Percentiles rank a stretch among this genome's conserved stretches.
Evolutionary conservation across 805 yeast genomes (phyloP).

Genomic region (Schwanniomyces polymorphus): DNA sequence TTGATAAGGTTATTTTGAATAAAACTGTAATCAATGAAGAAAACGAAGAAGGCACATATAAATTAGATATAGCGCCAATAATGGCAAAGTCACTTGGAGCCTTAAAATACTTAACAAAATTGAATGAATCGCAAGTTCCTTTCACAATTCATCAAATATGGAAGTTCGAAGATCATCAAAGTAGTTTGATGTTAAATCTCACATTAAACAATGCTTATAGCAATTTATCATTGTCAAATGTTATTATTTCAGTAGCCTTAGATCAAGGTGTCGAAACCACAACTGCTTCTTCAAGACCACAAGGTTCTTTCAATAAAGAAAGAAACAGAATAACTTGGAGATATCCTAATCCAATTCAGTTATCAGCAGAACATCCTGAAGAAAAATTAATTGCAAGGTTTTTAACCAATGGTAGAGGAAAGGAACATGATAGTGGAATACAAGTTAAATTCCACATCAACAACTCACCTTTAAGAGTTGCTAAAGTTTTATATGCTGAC

Average conservation of each 20-base stretch:
- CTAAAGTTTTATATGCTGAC: constrained; percentile 31
- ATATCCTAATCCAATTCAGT: constrained; percentile 42
- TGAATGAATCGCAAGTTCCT: constrained; percentile 53
- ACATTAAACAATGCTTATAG: constrained; percentile 51
- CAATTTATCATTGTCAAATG: constrained; percentile 51
- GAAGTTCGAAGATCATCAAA: constrained; percentile 84
- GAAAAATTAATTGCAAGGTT: constrained; percentile 84
- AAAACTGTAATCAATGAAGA: constrained; percentile 30
- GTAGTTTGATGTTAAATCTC: constrained; percentile 78
- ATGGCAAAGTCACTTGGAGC: constrained; percentile 74
- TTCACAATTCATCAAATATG: constrained; percentile 77
- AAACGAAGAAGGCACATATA: constrained; percentile 31
- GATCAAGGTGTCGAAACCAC: constrained; percentile 58
- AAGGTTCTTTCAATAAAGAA: constrained; percentile 87
- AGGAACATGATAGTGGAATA: constrained; percentile 75
- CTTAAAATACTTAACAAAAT: constrained; percentile 65
- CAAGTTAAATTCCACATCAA: constrained; percentile 62
- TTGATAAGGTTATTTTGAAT: constrained; percentile 50
- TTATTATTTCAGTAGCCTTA: constrained; percentile 61
- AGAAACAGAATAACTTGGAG: constrained; percentile 87
- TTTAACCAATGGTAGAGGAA: constrained; percentile 67
- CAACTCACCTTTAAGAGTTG: constrained; percentile 40
- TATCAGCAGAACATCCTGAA: constrained; percentile 42
- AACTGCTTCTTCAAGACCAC: constrained; percentile 85
- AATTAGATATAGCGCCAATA: constrained; percentile 49